phyloP scores from a whole-genome alignment of 495 filamentous ascomycete genomes.

The Entonaema liquescens region DNA sequence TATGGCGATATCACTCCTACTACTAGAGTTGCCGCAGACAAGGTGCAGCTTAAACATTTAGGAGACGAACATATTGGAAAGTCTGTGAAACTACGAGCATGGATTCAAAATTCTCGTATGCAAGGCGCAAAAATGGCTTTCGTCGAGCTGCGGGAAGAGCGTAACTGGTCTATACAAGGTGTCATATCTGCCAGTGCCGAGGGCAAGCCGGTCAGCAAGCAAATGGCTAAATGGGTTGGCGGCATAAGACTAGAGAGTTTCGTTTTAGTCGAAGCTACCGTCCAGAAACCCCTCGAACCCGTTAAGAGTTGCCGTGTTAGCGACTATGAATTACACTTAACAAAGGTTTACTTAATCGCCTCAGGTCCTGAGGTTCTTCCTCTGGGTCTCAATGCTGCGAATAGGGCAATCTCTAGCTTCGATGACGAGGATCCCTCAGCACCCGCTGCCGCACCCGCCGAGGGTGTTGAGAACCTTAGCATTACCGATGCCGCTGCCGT shows the following conservation, averaged over 20 bases:
- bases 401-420: constrained; percentile 71
- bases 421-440: constrained; percentile 63
- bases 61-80: constrained; percentile 71
- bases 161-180: constrained; percentile 80
- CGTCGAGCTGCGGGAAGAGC: constrained; percentile 85
- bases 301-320: constrained; percentile 82
- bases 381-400: constrained; percentile 74
- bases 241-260: constrained; percentile 83
- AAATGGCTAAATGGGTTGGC: constrained; percentile 94
- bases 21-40: constrained; percentile 49
- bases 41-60: constrained; percentile 62
- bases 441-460: constrained; percentile 64
- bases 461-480: constrained; percentile 64
- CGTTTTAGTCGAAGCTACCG: constrained; percentile 79
- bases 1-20: constrained; percentile 63
- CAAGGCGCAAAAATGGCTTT: constrained; percentile 94
- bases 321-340: constrained; percentile 84
- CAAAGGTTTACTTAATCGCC: constrained; percentile 76
- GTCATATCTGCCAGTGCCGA: constrained; percentile 65
- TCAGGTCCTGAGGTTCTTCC: constrained; percentile 69
- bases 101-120: constrained; percentile 84
- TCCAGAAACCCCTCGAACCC: constrained; percentile 81
- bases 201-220: constrained; percentile 65
- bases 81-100: constrained; percentile 80
- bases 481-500: constrained; percentile 35